Percentiles rank a stretch among this genome's conserved stretches.
phyloP scores from a whole-genome alignment of 2,329 filamentous ascomycete species.

The Fusarium proliferatum region DNA sequence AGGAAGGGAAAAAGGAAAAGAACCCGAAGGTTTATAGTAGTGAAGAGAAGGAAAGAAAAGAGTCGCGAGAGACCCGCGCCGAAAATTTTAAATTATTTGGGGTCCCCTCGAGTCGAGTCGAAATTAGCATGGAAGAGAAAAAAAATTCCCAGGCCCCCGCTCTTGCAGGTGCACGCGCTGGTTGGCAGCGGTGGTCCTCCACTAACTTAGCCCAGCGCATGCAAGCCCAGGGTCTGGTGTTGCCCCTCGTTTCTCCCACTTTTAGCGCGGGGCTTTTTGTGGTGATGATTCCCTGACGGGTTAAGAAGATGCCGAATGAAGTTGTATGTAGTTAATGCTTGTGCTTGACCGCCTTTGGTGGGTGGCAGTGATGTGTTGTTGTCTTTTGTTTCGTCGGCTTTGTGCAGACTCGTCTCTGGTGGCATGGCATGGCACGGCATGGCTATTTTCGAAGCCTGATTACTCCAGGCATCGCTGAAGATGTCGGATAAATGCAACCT shows the following conservation, averaged over 20 bases:
- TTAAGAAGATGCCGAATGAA: constrained; percentile 7
- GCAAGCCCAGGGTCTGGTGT: constrained; percentile 19
- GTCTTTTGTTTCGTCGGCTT: neutral
- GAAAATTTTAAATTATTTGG: constrained; percentile 40
- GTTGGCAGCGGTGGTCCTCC: constrained; percentile 3
- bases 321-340: neutral
- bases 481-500: constrained; percentile 25
- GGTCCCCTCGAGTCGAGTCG: constrained; percentile 27
- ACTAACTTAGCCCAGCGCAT: neutral
- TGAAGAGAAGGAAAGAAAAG: constrained; percentile 28
- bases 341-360: constrained; percentile 13
- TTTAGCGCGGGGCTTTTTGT: constrained; percentile 39
- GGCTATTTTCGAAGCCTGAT: neutral
- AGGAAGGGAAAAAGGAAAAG: constrained; percentile 22
- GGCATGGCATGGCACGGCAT: neutral
- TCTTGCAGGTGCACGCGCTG: constrained; percentile 16
- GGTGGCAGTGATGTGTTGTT: neutral
- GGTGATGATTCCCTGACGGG: constrained; percentile 23
- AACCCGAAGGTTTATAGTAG: constrained; percentile 37
- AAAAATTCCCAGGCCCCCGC: constrained; percentile 40
- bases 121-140: constrained; percentile 28
- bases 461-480: constrained; percentile 4
- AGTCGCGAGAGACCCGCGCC: constrained; percentile 36
- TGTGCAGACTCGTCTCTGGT: neutral
- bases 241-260: constrained; percentile 38